Evolutionary conservation across 2,329 filamentous ascomycete genomes (phyloP), one percentile per base, ranked within the genome.

Genomic region (Volutella citrinella): DNA sequence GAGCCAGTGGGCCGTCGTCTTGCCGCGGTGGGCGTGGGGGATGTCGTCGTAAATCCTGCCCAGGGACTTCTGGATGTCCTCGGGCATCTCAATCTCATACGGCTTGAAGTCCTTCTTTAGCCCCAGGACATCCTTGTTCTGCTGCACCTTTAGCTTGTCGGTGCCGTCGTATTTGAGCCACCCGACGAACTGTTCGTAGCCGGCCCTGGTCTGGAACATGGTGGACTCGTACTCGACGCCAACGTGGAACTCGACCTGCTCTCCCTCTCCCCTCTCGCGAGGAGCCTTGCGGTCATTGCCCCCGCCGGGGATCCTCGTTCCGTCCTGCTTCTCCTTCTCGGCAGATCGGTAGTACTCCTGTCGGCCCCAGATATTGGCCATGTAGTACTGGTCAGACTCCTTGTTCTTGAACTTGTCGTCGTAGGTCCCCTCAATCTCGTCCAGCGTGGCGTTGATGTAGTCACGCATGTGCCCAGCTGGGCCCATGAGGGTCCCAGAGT

Each of bases 401-500:
- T 42, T 52, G 17, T 53, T 54, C 7, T 48, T 30, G 21, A 48
- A 57, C 1, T 49, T 34, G 4, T 45, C 34, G 17, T 64, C 52
- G 43, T 60, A 59, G 3, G 59, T 62, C 11, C 53, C 49, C 18
- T 54, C 38, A 25, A 69, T 53, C 33, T 59, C 52, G 7, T 45
- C 41, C 40, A 58, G 40, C 13, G 49, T 48, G 15, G 48, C 55
- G 6, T 44, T 32, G n/a, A 60, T 32, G 12, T 54, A 46, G 14
- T 36, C 40, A 21, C 43, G 48, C 35, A 60, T 15, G 24, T 60
- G 50, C 15, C 45, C 49, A 18, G 61, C 46, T 4, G 65, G 64
- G 2, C 63, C 67, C 32, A 70, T 65, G 22, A 68, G 54, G 20
- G 66, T 68, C 7, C 67, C 67, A 5, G 65, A 69, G 49, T 69